Base-by-base conservation (phyloP, 2,329 filamentous ascomycete species). In the Penicillium corylophilum region DNA sequence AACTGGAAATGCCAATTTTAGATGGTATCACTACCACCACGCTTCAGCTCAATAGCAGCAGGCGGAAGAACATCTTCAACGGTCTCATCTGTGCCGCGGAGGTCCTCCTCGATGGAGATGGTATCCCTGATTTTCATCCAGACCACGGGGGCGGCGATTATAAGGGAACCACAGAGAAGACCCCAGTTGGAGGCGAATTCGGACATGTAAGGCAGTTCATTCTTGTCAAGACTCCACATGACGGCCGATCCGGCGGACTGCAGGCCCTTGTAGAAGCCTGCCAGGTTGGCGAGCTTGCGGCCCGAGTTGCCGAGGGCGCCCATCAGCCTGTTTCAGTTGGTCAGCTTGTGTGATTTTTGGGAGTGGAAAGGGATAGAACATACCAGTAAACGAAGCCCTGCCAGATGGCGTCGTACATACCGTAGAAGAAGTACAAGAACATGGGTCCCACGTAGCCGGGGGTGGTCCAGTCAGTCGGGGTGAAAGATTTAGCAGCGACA, bases 371-470 rank as follows among this genome's bases (percentile, higher is more conserved):
- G 4, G 23, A 24, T 16, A 23, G 23, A 50, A 65, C 76, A 58
- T 72, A 81, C 91, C 91, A 96, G 79, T 96, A 96, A 41, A 92
- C 86, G 64, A 79, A 83, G 0, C 89, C 91, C 77, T 96, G 93
- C 88, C 89, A 96, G 49, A 85, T 81, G 33, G 92, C 89, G 70
- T 96, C 92, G 63, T 85, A 93, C 71, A 93, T 85, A 38, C 90
- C 90, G 70, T 93, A 95, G 74, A 91, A 91, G 61, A 95, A 88
- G 77, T 90, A 94, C 36, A 95, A 74, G 71, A 95, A 89, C 82
- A 95, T 89, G 13, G 88, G 88, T 0, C 86, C 89, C 48, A 85
- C 79, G 68, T 86, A 93, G 41, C 84, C 84, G 9, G 76, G 69
- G 47, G 83, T 78, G 1, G 76, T 79, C 86, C 88, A 94, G 71